Evolutionary conservation across 306 rosid species (phyloP).

Genomic region (Castanopsis chinensis): DNA sequence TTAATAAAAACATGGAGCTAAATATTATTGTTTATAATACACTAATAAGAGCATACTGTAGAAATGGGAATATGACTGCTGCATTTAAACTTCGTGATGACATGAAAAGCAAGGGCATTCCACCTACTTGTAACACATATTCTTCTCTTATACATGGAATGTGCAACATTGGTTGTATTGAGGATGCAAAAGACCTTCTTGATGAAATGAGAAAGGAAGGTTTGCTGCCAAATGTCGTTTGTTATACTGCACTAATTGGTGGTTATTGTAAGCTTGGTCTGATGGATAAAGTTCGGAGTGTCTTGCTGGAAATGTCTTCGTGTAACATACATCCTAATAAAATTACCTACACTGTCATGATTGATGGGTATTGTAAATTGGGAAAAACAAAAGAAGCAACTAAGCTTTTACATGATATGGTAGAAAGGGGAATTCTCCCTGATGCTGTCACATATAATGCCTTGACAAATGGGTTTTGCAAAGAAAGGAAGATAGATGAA

Average conservation of each 20-base stretch:
- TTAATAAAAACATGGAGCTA: slow-evolving; percentile 47
- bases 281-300: slow-evolving; percentile 46
- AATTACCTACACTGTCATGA: slow-evolving; percentile 69
- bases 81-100: slow-evolving; percentile 53
- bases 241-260: slow-evolving; percentile 69
- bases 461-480: slow-evolving; percentile 47
- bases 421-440: slow-evolving; percentile 46
- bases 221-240: slow-evolving; percentile 54
- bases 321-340: slow-evolving; percentile 50
- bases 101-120: slow-evolving; percentile 57
- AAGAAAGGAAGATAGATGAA: slow-evolving; percentile 37
- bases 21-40: slow-evolving; percentile 59
- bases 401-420: slow-evolving; percentile 51
- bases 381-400: slow-evolving; percentile 61
- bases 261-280: slow-evolving; percentile 72
- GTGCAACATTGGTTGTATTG: slow-evolving; percentile 52
- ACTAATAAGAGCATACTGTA: slow-evolving; percentile 53
- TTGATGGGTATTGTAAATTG: slow-evolving; percentile 64
- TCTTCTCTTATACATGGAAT: slow-evolving; percentile 75
- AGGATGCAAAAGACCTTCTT: slow-evolving; percentile 52
- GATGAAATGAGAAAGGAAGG: slow-evolving; percentile 61
- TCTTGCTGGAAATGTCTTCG: slow-evolving; percentile 51
- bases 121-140: slow-evolving; percentile 51
- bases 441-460: slow-evolving; percentile 53
- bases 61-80: slow-evolving; percentile 40